A percentile compares a stretch with the other conserved stretches of the same genome.
Evolutionary conservation across 2,329 filamentous ascomycete genomes (phyloP).

Genomic region (Sporothrix humicola): DNA sequence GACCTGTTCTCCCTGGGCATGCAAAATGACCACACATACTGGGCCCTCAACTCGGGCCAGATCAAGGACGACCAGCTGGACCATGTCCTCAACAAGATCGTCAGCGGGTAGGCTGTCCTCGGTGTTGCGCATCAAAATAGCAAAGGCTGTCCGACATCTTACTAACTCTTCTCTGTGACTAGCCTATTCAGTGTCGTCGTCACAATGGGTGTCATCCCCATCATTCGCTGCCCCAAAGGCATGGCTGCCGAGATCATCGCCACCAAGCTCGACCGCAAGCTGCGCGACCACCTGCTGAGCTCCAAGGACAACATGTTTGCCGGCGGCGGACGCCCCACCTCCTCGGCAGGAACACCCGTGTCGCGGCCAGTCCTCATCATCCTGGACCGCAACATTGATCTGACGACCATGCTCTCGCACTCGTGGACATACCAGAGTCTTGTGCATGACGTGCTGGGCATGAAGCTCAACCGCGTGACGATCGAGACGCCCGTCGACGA

Average conservation of each 20-base stretch:
- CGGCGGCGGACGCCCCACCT: constrained; percentile 60
- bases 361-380: constrained; percentile 90
- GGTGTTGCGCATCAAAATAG: too few relatives aligned
- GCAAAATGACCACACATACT: constrained; percentile 89
- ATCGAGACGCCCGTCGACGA: constrained; percentile 85
- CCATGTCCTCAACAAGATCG: constrained; percentile 83
- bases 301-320: constrained; percentile 98
- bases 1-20: constrained; percentile 94
- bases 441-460: constrained; percentile 67
- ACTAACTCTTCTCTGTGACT: background rate
- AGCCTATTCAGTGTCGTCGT: constrained; percentile 91
- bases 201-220: constrained; percentile 96
- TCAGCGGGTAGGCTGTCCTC: constrained; percentile 65
- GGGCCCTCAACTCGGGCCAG: constrained; percentile 91
- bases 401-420: constrained; percentile 98
- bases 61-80: constrained; percentile 92
- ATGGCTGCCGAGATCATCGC: constrained; percentile 94
- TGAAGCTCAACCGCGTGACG: constrained; percentile 80
- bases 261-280: constrained; percentile 90
- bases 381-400: constrained; percentile 91
- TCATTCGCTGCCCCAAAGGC: constrained; percentile 92
- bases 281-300: constrained; percentile 94
- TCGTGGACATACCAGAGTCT: constrained; percentile 83
- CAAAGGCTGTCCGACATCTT: too few relatives aligned
- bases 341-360: constrained; percentile 66